A percentile compares a stretch with the other conserved stretches of the same genome.
These are phyloP conservation scores for Chiua virens DNA, from an alignment of 768 basidiomycete genomes.

Conservation along the genomic window DNA sequence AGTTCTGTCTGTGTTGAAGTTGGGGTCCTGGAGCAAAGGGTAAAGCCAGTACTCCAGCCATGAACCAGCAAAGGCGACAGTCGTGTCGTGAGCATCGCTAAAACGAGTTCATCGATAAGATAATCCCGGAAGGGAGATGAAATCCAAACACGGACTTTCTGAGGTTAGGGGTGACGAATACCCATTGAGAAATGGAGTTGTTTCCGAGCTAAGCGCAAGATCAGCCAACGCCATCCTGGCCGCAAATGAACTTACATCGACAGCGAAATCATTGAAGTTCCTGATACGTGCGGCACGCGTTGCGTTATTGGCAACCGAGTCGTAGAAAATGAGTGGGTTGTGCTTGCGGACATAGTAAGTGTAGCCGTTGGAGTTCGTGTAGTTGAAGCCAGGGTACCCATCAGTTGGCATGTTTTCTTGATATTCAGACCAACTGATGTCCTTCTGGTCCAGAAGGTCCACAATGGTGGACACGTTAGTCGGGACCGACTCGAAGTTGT, in stretches of 20 bases:
- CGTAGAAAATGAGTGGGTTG: slow-evolving; percentile 49
- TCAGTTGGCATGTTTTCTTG: slow-evolving; percentile 55
- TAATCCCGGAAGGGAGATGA: not conserved
- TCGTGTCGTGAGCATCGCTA: slow-evolving; percentile 62
- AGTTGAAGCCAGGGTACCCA: slow-evolving; percentile 44
- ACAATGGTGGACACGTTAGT: slow-evolving; percentile 55
- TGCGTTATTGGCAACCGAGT: slow-evolving; percentile 46
- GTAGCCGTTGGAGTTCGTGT: slow-evolving; percentile 32
- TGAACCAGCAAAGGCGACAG: slow-evolving; percentile 42
- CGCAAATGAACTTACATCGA: slow-evolving; percentile 37
- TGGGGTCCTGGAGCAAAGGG: slow-evolving; percentile 47
- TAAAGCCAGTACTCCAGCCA: slow-evolving; percentile 53
- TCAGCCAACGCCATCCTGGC: not conserved
- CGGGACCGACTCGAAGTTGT: slow-evolving; percentile 36
- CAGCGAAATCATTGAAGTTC: slow-evolving; percentile 61
- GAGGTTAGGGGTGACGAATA: slow-evolving; percentile 62
- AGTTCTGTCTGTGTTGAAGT: slow-evolving; percentile 55
- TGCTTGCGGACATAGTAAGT: slow-evolving; percentile 56
- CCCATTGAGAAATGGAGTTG: slow-evolving; percentile 53
- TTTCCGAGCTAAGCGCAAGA: slow-evolving; percentile 29
- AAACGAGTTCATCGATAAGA: slow-evolving; percentile 9
- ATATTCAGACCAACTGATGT: slow-evolving; percentile 60
- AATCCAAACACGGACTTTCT: slow-evolving; percentile 15
- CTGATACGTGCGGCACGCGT: slow-evolving; percentile 44
- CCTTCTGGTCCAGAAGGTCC: slow-evolving; percentile 57